These are phyloP conservation scores for Diaporthe batatas DNA, from an alignment of 2,329 filamentous ascomycete species.

Conservation along the genomic window DNA sequence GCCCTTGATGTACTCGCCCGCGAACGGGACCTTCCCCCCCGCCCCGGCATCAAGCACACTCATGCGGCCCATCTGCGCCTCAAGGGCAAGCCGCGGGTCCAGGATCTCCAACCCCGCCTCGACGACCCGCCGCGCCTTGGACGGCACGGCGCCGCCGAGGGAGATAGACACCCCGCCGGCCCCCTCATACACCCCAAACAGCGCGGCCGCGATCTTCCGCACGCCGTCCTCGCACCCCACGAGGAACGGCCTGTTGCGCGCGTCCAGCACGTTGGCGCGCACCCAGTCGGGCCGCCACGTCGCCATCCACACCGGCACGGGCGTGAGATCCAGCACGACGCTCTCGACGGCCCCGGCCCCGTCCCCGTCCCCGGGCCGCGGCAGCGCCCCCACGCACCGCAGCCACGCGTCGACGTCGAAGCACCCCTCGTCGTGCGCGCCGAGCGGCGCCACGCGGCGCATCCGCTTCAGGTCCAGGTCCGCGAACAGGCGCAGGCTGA, in stretches of 20 bases:
- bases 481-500: slow-evolving; percentile 29
- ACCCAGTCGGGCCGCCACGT: slow-evolving; percentile 8
- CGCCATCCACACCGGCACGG: slow-evolving; percentile 15
- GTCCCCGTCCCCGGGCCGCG: neutral
- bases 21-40: neutral
- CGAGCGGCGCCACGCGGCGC: neutral
- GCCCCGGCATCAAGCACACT: neutral
- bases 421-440: neutral
- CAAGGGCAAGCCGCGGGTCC: too few relatives aligned
- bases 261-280: slow-evolving; percentile 8
- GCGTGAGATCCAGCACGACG: slow-evolving; percentile 17
- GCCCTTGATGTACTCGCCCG: slow-evolving; percentile 1
- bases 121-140: neutral
- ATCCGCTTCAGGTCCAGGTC: neutral
- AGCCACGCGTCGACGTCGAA: slow-evolving; percentile 1
- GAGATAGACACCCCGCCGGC: neutral
- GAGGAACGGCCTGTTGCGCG: neutral
- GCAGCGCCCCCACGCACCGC: neutral
- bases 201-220: neutral
- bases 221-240: neutral
- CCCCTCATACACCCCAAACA: neutral
- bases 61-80: neutral
- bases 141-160: slow-evolving; percentile 3
- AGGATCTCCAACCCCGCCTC: neutral
- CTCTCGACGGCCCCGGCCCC: neutral